Evolutionary conservation across 2,329 filamentous ascomycete genomes (phyloP).

Genomic region (Fusarium equiseti): DNA sequence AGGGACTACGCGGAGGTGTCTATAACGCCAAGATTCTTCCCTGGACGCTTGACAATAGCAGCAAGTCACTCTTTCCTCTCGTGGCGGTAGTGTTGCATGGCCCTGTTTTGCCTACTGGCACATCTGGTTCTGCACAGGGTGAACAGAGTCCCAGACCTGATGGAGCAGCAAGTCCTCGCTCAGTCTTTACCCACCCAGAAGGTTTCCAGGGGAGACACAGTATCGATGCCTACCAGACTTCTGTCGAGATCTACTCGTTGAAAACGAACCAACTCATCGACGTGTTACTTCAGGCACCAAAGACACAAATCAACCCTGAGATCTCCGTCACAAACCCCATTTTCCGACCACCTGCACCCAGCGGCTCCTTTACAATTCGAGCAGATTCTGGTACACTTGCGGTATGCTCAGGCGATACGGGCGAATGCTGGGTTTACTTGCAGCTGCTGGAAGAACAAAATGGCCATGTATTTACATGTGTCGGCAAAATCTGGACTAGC

Average conservation of each 20-base stretch:
- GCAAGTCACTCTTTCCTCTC: constrained; percentile 73
- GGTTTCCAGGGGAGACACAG: constrained; percentile 52
- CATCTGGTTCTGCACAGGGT: constrained; percentile 54
- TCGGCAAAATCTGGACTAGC: constrained; percentile 93
- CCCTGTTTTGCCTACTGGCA: constrained; percentile 66
- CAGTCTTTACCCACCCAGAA: constrained; percentile 55
- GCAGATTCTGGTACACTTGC: constrained; percentile 78
- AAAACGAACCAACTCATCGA: constrained; percentile 78
- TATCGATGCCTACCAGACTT: constrained; percentile 81
- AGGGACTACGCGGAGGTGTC: constrained; percentile 83
- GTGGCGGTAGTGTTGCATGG: constrained; percentile 86
- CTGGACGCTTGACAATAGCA: constrained; percentile 69
- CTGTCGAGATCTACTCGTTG: constrained; percentile 89
- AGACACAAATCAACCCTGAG: constrained; percentile 67
- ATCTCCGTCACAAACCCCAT: constrained; percentile 70
- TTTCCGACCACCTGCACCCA: constrained; percentile 76
- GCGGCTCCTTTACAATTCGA: constrained; percentile 79
- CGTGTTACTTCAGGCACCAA: constrained; percentile 78
- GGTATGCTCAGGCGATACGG: constrained; percentile 83
- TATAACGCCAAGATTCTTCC: constrained; percentile 85
- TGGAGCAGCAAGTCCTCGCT: constrained; percentile 57
- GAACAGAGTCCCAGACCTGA: constrained; percentile 57
- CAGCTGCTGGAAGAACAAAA: constrained; percentile 61
- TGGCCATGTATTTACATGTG: constrained; percentile 68
- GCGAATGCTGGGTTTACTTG: constrained; percentile 85